Base-by-base conservation (phyloP, 163 green algal genomes). In the Chloromonas sp. region DNA sequence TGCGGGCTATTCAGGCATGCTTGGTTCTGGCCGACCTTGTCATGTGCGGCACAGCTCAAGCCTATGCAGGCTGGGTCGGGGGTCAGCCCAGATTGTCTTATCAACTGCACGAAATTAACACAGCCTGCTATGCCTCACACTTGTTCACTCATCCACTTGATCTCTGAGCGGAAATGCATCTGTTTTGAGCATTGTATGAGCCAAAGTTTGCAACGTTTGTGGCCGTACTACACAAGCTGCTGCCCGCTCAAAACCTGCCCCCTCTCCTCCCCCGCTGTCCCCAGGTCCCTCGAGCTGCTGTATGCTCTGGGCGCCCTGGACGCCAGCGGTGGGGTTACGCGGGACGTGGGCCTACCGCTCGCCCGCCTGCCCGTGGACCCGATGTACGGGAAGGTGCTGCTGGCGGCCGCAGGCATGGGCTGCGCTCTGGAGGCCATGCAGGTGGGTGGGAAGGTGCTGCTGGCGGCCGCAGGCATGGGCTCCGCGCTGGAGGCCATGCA, bases 311-410 rank as follows among this genome's bases (percentile, higher is more conserved):
- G 95, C 0, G 96, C 96, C 0, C 89, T 98, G 70, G 92, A 97
- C 85, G 2, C 74, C 2, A 58, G 86, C 1, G 95, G 95, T 5
- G 79, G 89, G 0, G 90, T 97, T 8, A 96, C 94, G 2, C 61
- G 74, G 0, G 78, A 88, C n/a, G 79, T 92, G 15, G 94, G 94
- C n/a, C 0, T 1, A 3, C 61, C 61, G 0, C 90, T 98, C 89
- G 89, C 94, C 3, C 87, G 90, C 0, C 90, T 98, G 81, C 96
- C 96, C 0, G 91, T 98, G 13, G 95, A 98, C 80, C 96, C 96
- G 14, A 94, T 93, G 88, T 95, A 94, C 79, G 92, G 84, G 13
- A 91, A 91, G 79, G 89, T 93, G 83, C 86, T 96, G 76, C 87
- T 95, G 81, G 86, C 92, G 61, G 90, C 91, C 0, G 86, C 80